Conservation (phyloP, 345 rosid genomes). For the Acer saccharum region DNA sequence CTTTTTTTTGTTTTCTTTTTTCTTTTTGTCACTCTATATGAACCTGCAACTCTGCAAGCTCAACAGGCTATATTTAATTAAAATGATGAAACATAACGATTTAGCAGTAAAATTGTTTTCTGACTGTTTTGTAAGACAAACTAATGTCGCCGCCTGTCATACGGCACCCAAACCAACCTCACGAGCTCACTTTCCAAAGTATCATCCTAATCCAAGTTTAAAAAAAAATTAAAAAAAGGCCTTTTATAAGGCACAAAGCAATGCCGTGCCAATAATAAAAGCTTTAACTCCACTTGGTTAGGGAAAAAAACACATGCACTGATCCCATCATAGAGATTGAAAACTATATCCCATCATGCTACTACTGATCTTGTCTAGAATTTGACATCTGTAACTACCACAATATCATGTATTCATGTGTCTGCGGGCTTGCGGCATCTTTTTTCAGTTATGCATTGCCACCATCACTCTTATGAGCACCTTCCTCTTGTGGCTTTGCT, state of each 20-base stretch:
- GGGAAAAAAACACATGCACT: constrained; percentile 8
- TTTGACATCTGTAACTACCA: constrained; percentile 13
- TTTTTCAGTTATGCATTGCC: constrained; percentile 15
- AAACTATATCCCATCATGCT: constrained; percentile 11
- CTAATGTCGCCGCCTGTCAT: neutral
- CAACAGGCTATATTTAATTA: neutral
- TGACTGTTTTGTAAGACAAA: neutral
- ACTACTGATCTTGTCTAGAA: neutral
- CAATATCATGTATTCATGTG: constrained; percentile 28
- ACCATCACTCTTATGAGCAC: constrained; percentile 7
- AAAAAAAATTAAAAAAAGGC: neutral
- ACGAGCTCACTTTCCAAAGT: neutral
- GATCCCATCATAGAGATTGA: constrained; percentile 12
- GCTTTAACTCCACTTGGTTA: constrained; percentile 13
- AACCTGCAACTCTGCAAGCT: neutral
- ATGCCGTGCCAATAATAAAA: neutral
- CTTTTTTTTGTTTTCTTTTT: too few species aligned
- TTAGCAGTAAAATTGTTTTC: neutral
- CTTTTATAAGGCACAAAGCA: neutral
- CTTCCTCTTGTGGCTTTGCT: constrained; percentile 17
- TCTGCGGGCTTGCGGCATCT: constrained; percentile 29
- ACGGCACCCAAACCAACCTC: neutral
- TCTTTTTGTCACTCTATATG: too few species aligned
- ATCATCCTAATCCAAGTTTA: constrained; percentile 10
- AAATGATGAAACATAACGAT: neutral